Evolutionary conservation across 106 monocot species (phyloP).

Genomic region (Amphibolis antarctica): DNA sequence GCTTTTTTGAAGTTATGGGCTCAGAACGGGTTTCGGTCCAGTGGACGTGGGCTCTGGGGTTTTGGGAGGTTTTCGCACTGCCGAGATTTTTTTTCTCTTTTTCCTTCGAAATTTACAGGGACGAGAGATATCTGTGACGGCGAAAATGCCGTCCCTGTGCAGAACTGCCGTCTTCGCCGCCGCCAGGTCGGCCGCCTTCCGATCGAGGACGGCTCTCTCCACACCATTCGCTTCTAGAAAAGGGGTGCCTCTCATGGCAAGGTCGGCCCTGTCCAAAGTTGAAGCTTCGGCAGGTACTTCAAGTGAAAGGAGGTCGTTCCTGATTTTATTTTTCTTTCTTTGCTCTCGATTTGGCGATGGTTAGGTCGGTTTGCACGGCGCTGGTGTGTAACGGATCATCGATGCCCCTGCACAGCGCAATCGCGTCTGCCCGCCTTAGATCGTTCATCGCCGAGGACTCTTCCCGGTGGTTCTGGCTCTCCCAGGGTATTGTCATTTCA

Average conservation of each 20-base stretch:
- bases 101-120: too few species aligned
- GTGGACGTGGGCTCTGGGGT: too few species aligned
- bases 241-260: background rate
- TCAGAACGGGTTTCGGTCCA: too few species aligned
- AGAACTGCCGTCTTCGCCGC: slow-evolving; percentile 2
- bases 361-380: slow-evolving; percentile 5
- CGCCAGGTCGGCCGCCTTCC: background rate
- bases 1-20: too few species aligned
- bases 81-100: too few species aligned
- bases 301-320: background rate
- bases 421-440: slow-evolving; percentile 15
- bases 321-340: background rate
- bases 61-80: too few species aligned
- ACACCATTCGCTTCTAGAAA: background rate
- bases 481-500: slow-evolving; percentile 9
- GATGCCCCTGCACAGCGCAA: slow-evolving; percentile 24
- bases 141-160: slow-evolving; percentile 14
- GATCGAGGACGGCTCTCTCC: background rate
- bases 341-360: background rate
- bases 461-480: slow-evolving; percentile 17
- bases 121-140: too few species aligned
- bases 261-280: background rate
- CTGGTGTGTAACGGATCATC: slow-evolving; percentile 10
- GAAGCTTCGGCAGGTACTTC: background rate
- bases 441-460: slow-evolving; percentile 16